These are phyloP conservation scores for Protomyces macrosporus DNA, from an alignment of 1,139 yeast genomes.

Conservation along the genomic window DNA sequence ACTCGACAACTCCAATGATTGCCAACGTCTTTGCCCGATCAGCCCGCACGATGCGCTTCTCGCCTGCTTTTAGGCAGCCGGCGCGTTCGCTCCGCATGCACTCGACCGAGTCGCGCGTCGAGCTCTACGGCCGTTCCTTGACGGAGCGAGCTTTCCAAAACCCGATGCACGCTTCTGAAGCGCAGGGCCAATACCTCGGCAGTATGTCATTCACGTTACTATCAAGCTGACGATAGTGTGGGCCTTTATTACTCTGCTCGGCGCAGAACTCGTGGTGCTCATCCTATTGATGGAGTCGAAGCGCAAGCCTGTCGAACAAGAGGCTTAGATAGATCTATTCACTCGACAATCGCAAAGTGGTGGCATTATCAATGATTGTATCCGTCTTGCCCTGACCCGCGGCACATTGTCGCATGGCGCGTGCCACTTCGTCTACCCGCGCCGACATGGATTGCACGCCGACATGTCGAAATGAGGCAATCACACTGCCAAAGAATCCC, in stretches of 20 bases:
- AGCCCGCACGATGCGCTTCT: neutral
- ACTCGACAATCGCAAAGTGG: neutral
- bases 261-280: neutral
- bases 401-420: slow-evolving; percentile 11
- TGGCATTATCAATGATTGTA: neutral
- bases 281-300: neutral
- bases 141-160: neutral
- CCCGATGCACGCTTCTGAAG: neutral
- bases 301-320: neutral
- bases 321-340: neutral
- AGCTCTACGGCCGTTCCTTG: neutral
- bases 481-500: neutral
- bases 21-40: neutral
- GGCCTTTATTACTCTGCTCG: neutral
- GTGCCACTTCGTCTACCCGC: slow-evolving; percentile 14
- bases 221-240: neutral
- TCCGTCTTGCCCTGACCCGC: neutral
- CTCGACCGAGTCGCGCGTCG: neutral
- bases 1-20: neutral
- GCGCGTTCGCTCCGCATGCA: neutral
- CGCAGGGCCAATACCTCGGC: neutral
- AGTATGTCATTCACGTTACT: neutral
- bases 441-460: slow-evolving; percentile 8
- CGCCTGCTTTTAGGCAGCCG: neutral
- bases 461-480: neutral